Evolutionary conservation across 306 rosid species (phyloP).

Genomic region (Calophaca sinica): DNA sequence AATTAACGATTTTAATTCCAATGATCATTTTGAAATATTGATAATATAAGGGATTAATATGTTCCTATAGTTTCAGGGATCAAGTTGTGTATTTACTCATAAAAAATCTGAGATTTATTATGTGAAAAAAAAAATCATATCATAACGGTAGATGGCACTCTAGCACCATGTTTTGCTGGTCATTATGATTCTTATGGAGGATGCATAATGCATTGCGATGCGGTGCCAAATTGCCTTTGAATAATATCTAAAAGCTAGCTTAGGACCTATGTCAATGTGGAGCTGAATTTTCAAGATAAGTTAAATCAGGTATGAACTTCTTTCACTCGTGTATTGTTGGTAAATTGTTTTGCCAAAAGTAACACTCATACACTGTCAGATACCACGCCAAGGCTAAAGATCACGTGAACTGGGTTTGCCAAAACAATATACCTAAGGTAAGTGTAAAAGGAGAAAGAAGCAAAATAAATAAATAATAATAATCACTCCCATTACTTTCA

Average conservation of each 20-base stretch:
- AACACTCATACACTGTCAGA: conserved; percentile 41
- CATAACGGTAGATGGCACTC: not conserved
- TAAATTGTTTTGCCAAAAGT: conserved; percentile 40
- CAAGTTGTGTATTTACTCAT: no score
- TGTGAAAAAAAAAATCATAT: not conserved
- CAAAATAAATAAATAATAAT: conserved; percentile 13
- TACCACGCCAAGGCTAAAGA: conserved; percentile 44
- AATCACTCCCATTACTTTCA: conserved; percentile 37
- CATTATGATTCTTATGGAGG: not conserved
- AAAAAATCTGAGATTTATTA: not conserved
- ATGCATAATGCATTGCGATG: not conserved
- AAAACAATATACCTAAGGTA: conserved; percentile 32
- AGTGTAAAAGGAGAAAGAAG: conserved; percentile 49
- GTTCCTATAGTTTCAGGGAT: no score
- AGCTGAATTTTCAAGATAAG: conserved; percentile 24
- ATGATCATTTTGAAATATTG: no score
- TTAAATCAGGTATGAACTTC: conserved; percentile 22
- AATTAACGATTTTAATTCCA: no score
- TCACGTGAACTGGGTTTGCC: conserved; percentile 49
- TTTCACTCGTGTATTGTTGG: conserved; percentile 32
- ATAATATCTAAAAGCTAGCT: conserved; percentile 22
- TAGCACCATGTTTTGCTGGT: not conserved
- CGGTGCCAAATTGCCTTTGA: conserved; percentile 11
- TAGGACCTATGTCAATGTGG: conserved; percentile 41
- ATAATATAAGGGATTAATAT: no score